A percentile compares a stretch with the other conserved stretches of the same genome.
These are phyloP conservation scores for Moringa oleifera DNA, from an alignment of 345 rosid species.

Conservation along the genomic window DNA sequence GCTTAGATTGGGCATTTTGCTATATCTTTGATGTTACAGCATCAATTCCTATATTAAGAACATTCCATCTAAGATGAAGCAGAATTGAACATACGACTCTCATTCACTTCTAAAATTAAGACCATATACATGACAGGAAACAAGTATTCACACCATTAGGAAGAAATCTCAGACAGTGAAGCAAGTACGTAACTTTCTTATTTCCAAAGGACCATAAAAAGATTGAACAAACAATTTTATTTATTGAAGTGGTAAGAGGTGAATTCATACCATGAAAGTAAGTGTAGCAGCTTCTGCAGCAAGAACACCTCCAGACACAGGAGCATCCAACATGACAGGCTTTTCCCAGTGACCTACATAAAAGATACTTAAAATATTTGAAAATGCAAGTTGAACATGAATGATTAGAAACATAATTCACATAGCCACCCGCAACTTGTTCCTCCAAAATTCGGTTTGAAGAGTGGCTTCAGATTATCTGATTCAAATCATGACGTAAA, in stretches of 20 bases:
- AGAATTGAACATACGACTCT: no score
- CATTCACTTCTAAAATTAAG: neutral
- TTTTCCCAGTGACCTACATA: constrained; percentile 49
- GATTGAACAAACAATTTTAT: neutral
- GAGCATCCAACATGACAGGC: constrained; percentile 94
- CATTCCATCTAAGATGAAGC: no score
- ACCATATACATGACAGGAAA: no score
- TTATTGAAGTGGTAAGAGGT: constrained; percentile 8
- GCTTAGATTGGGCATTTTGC: no score
- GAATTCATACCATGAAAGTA: constrained; percentile 70
- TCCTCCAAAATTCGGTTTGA: neutral
- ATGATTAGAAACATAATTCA: neutral
- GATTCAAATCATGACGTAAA: no score
- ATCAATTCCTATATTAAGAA: no score
- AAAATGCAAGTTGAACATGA: neutral
- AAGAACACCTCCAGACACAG: constrained; percentile 94
- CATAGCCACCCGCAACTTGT: neutral
- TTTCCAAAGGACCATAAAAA: neutral
- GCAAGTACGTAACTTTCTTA: neutral
- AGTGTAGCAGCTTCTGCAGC: constrained; percentile 88
- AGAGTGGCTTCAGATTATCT: no score
- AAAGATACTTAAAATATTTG: constrained; percentile 6
- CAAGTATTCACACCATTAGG: neutral
- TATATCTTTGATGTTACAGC: no score
- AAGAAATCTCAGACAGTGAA: neutral